Conservation (phyloP, 495 filamentous ascomycete species). For the Staphylotrichum longicolle region DNA sequence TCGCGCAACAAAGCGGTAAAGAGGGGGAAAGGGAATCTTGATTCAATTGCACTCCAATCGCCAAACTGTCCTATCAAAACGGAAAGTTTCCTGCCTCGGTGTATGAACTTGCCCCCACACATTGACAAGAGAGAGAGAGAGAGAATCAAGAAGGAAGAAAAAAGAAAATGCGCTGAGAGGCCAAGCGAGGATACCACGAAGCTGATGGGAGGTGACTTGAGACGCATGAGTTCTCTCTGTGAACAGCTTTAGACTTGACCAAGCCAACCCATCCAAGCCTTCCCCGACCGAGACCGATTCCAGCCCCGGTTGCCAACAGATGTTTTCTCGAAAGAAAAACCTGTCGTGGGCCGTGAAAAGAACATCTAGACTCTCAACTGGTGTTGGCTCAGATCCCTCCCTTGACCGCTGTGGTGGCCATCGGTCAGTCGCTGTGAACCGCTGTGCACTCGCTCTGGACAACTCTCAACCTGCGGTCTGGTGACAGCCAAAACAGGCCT, state of each 20-base stretch:
- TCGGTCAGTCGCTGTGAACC: conserved; percentile 16
- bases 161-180: conserved; percentile 36
- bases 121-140: conserved; percentile 27
- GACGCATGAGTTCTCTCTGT: neutral
- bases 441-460: conserved; percentile 8
- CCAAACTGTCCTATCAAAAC: conserved; percentile 43
- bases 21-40: conserved; percentile 21
- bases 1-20: no score
- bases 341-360: neutral
- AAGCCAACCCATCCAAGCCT: neutral
- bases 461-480: conserved; percentile 14
- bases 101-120: conserved; percentile 37
- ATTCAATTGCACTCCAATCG: conserved; percentile 46
- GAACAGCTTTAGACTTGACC: neutral
- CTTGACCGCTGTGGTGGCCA: neutral
- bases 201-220: neutral
- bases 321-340: neutral
- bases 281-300: neutral
- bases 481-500: conserved; percentile 3
- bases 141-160: conserved; percentile 40
- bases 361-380: neutral
- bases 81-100: conserved; percentile 40
- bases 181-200: conserved; percentile 20
- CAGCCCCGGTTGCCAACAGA: neutral
- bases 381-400: neutral